A percentile compares a stretch with the other conserved stretches of the same genome.
phyloP scores from a whole-genome alignment of 129 eudicot genomes.

The Flaveria brownii region DNA sequence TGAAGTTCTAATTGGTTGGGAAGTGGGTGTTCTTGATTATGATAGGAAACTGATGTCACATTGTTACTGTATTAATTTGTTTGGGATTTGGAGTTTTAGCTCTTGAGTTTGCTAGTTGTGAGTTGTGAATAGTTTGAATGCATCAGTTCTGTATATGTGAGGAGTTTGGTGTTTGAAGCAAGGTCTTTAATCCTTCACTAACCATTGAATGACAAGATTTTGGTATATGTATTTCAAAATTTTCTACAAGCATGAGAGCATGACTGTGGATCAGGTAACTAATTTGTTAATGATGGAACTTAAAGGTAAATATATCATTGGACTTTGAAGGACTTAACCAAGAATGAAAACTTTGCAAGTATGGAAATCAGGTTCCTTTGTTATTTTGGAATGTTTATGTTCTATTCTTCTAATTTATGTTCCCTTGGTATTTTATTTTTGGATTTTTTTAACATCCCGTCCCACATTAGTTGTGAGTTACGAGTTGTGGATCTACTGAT shows the following conservation, averaged over 20 bases:
- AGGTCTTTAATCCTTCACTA: not conserved
- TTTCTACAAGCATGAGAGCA: not conserved
- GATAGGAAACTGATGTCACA: not conserved
- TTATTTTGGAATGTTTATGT: not conserved
- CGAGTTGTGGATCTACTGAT: not conserved
- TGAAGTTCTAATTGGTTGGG: not conserved
- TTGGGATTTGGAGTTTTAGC: not conserved
- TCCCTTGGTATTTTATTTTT: not conserved
- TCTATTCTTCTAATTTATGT: not conserved
- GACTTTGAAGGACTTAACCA: conserved; percentile 8
- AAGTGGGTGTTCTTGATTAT: conserved; percentile 19
- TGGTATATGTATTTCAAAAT: not conserved
- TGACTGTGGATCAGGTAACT: not conserved
- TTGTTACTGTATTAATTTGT: not conserved
- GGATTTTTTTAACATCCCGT: not conserved
- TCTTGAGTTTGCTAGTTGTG: conserved; percentile 13
- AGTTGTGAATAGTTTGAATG: not conserved
- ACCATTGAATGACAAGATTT: not conserved
- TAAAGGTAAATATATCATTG: too few relatives aligned
- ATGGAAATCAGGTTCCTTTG: not conserved
- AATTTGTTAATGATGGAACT: too few relatives aligned
- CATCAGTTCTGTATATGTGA: not conserved
- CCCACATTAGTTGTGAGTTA: not conserved
- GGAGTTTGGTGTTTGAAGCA: not conserved
- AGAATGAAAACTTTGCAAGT: not conserved